phyloP scores from a whole-genome alignment of 305 asterid species.

The Fraxinus sp. region DNA sequence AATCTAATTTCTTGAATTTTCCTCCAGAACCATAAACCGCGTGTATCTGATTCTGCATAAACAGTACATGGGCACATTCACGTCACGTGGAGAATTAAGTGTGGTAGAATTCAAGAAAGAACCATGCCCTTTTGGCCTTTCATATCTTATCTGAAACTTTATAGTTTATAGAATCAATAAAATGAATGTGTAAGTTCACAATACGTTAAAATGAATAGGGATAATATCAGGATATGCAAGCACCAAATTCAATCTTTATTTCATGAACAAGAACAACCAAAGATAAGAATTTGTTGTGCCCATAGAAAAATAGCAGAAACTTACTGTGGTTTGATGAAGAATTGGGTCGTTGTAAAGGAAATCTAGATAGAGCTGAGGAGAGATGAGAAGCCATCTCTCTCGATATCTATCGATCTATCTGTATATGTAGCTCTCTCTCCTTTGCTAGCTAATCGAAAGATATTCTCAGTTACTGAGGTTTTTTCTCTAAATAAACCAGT shows the following conservation, averaged over 20 bases:
- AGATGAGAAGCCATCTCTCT: conserved; percentile 49
- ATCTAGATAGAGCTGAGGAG: conserved; percentile 47
- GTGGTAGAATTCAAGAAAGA: background rate
- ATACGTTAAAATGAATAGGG: background rate
- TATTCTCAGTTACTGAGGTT: background rate
- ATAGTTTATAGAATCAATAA: background rate
- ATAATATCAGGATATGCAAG: conserved; percentile 9
- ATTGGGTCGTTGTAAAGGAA: conserved; percentile 36
- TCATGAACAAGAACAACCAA: conserved; percentile 5
- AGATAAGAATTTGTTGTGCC: background rate
- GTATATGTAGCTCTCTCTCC: background rate
- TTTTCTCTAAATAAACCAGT: too few species aligned
- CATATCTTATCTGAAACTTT: background rate
- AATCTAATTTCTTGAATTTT: background rate
- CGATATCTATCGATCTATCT: conserved; percentile 2
- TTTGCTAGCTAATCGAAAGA: background rate
- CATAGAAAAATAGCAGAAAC: conserved; percentile 17
- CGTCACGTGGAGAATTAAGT: background rate
- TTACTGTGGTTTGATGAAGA: conserved; percentile 39
- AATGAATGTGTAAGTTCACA: background rate
- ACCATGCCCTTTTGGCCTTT: background rate
- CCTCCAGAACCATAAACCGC: background rate
- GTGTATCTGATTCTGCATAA: background rate
- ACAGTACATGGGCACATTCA: background rate
- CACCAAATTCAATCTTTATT: conserved; percentile 2